A percentile compares a stretch with the other conserved stretches of the same genome.
These are phyloP conservation scores for Arthrobotrys conoides DNA, from an alignment of 2,329 filamentous ascomycete species.

Conservation along the genomic window DNA sequence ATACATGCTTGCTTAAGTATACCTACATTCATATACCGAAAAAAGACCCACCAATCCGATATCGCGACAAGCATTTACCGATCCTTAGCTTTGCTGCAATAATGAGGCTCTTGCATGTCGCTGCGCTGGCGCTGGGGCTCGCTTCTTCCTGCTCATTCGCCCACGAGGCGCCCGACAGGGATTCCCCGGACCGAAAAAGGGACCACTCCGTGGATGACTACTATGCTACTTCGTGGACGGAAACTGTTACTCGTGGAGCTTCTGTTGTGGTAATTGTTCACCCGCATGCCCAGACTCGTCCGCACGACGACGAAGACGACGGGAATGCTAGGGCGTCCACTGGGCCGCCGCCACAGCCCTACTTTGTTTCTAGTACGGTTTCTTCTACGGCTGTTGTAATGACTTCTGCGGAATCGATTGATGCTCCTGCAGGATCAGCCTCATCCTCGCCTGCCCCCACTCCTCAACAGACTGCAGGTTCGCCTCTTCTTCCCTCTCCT, in stretches of 20 bases:
- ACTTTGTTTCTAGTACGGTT: neutral
- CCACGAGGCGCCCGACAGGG: constrained; percentile 39
- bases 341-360: constrained; percentile 1
- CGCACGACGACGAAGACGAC: constrained; percentile 13
- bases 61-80: constrained; percentile 29
- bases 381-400: neutral
- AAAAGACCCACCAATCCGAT: constrained; percentile 31
- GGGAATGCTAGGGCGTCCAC: constrained; percentile 13
- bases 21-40: constrained; percentile 5
- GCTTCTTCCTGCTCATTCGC: constrained; percentile 31
- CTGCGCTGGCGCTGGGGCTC: constrained; percentile 33
- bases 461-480: neutral
- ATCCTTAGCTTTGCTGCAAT: constrained; percentile 22
- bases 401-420: neutral
- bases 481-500: no score
- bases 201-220: constrained; percentile 5
- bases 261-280: constrained; percentile 40
- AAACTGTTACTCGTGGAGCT: constrained; percentile 21
- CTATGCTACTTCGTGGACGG: constrained; percentile 32
- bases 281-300: constrained; percentile 22
- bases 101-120: constrained; percentile 39
- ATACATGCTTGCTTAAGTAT: constrained; percentile 14
- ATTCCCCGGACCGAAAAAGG: constrained; percentile 36
- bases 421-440: constrained; percentile 23
- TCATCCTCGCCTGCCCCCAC: constrained; percentile 27